phyloP scores from a whole-genome alignment of 1,284 basidiomycete species.

The Calocybe gambosa region DNA sequence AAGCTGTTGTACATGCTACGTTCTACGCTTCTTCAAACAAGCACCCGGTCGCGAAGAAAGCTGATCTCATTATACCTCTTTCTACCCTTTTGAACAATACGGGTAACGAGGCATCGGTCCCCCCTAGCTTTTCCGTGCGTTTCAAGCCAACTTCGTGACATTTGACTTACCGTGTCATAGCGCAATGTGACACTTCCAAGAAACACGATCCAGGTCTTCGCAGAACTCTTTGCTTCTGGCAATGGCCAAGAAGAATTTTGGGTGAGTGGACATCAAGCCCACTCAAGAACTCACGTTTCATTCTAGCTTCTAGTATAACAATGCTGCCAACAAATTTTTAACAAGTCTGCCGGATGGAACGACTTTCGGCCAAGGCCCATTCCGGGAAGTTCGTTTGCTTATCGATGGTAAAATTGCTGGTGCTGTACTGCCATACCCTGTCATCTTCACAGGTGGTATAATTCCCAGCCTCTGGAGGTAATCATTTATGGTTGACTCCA shows the following conservation, averaged over 20 bases:
- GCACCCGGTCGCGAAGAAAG: constrained; percentile 53
- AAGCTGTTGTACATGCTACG: constrained; percentile 64
- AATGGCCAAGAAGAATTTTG: constrained; percentile 75
- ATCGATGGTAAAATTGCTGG: constrained; percentile 73
- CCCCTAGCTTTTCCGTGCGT: constrained; percentile 63
- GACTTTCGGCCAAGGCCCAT: constrained; percentile 59
- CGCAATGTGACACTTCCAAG: constrained; percentile 61
- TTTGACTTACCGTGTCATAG: constrained; percentile 26
- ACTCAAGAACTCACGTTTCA: constrained; percentile 4
- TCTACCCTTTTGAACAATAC: constrained; percentile 56
- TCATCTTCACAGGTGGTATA: constrained; percentile 80
- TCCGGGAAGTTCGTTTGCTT: constrained; percentile 74
- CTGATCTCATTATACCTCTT: constrained; percentile 63
- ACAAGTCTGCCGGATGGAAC: constrained; percentile 46
- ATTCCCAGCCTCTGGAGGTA: constrained; percentile 69
- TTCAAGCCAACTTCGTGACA: not conserved
- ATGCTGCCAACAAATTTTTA: constrained; percentile 58
- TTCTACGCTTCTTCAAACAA: constrained; percentile 54
- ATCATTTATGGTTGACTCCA: not conserved
- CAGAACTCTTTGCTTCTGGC: constrained; percentile 68
- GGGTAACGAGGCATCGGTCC: constrained; percentile 66
- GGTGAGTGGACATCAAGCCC: constrained; percentile 33
- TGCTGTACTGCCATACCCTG: constrained; percentile 69
- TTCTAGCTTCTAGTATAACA: constrained; percentile 52
- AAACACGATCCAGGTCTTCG: constrained; percentile 64